Percentiles rank a stretch among this genome's conserved stretches.
Conservation (phyloP, 257 asterid species). For the Plantago major region DNA sequence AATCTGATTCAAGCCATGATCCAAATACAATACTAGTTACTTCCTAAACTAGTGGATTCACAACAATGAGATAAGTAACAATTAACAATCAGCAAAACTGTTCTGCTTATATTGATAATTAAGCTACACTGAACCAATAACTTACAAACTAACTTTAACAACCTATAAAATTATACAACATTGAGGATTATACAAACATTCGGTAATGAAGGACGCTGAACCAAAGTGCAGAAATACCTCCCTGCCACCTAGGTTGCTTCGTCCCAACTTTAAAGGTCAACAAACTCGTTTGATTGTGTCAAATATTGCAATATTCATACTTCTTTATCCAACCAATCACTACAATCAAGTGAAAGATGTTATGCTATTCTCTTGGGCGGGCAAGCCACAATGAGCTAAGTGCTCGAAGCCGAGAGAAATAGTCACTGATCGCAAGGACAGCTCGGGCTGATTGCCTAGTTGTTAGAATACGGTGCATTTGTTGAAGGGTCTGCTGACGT, state of each 20-base stretch:
- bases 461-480: conserved; percentile 83
- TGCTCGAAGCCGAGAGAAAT: conserved; percentile 88
- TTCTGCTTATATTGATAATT: background rate
- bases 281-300: too few relatives aligned
- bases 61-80: background rate
- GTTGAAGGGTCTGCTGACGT: conserved; percentile 88
- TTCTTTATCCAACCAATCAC: conserved; percentile 15
- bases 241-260: background rate
- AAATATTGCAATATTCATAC: too few relatives aligned
- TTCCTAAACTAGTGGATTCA: background rate
- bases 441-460: conserved; percentile 97
- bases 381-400: conserved; percentile 96
- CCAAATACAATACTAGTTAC: too few relatives aligned
- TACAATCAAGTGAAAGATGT: conserved; percentile 12
- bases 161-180: conserved; percentile 27
- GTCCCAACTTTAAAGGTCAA: conserved; percentile 20
- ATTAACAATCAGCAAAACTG: background rate
- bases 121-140: conserved; percentile 4
- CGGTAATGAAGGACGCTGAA: background rate
- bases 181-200: conserved; percentile 7
- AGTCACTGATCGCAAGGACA: conserved; percentile 77
- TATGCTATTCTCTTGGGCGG: conserved; percentile 76
- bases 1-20: too few relatives aligned
- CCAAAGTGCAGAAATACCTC: background rate
- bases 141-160: conserved; percentile 32